Conservation (phyloP, 768 basidiomycete genomes). For the Auriscalpium orientale region DNA sequence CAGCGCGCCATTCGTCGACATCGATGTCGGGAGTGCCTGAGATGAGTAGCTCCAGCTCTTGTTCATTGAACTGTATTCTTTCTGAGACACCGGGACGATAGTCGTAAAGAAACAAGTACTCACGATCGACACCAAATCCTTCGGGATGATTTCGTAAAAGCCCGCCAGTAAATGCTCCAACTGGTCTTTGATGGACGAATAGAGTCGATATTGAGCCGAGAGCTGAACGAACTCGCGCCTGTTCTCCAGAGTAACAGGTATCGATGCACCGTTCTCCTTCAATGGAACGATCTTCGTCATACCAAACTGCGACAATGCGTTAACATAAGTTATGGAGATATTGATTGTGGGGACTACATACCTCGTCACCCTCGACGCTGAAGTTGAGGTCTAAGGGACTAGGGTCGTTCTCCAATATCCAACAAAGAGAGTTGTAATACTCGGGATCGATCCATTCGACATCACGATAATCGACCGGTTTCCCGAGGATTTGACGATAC, state of each 20-base stretch:
- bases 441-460: slow-evolving; percentile 98
- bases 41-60: slow-evolving; percentile 89
- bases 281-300: slow-evolving; percentile 81
- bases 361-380: slow-evolving; percentile 94
- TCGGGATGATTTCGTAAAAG: slow-evolving; percentile 97
- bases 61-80: slow-evolving; percentile 72
- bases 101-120: slow-evolving; percentile 25
- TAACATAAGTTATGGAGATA: slow-evolving; percentile 1
- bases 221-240: slow-evolving; percentile 93
- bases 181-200: slow-evolving; percentile 92
- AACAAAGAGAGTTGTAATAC: slow-evolving; percentile 95
- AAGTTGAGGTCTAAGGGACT: slow-evolving; percentile 83
- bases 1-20: slow-evolving; percentile 93
- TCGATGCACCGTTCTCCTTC: slow-evolving; percentile 75
- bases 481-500: slow-evolving; percentile 91
- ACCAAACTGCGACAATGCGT: slow-evolving; percentile 56
- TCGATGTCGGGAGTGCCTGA: slow-evolving; percentile 98
- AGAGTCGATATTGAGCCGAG: slow-evolving; percentile 88
- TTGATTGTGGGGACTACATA: slow-evolving; percentile 26
- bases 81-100: slow-evolving; percentile 9
- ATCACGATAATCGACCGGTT: slow-evolving; percentile 91
- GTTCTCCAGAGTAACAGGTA: slow-evolving; percentile 94
- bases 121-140: slow-evolving; percentile 89
- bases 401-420: slow-evolving; percentile 97
- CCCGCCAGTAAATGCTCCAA: slow-evolving; percentile 84